Evolutionary conservation across 163 green algal genomes (phyloP).

Genomic region (Prototheca wickerhamii): DNA sequence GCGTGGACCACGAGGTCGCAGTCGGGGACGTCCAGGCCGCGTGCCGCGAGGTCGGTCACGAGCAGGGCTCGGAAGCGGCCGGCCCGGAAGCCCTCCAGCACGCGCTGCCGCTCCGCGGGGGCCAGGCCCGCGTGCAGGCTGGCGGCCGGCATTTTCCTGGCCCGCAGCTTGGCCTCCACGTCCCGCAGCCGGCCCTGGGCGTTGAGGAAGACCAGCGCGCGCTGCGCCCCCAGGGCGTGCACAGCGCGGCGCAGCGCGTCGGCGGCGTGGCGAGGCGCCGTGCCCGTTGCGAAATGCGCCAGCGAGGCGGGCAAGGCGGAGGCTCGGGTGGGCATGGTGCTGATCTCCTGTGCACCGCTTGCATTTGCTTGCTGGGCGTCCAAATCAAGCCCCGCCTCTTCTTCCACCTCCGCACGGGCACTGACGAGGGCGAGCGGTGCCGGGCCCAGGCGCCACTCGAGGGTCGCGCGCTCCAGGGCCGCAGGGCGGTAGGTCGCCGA

Average conservation of each 20-base stretch:
- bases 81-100: slow-evolving; percentile 60
- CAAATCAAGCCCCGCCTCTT: too few relatives aligned
- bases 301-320: slow-evolving; percentile 67
- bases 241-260: slow-evolving; percentile 68
- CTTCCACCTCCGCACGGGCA: too few relatives aligned
- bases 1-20: slow-evolving; percentile 86
- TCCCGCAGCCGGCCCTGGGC: slow-evolving; percentile 78
- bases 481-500: slow-evolving; percentile 69
- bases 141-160: slow-evolving; percentile 58
- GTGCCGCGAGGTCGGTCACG: slow-evolving; percentile 78
- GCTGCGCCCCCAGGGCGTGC: slow-evolving; percentile 65
- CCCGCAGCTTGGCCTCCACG: slow-evolving; percentile 61
- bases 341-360: not conserved
- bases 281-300: slow-evolving; percentile 53
- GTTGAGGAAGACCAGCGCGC: slow-evolving; percentile 94
- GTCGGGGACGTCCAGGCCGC: slow-evolving; percentile 77
- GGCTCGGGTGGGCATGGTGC: not conserved
- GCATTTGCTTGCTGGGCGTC: too few relatives aligned
- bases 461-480: slow-evolving; percentile 35
- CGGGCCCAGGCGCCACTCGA: too few relatives aligned
- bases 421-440: too few relatives aligned
- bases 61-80: slow-evolving; percentile 64
- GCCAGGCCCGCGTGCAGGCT: slow-evolving; percentile 68
- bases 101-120: slow-evolving; percentile 59
- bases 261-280: slow-evolving; percentile 22